Conservation (phyloP, 2,329 filamentous ascomycete species). For the Hymenoscyphus infarciens region DNA sequence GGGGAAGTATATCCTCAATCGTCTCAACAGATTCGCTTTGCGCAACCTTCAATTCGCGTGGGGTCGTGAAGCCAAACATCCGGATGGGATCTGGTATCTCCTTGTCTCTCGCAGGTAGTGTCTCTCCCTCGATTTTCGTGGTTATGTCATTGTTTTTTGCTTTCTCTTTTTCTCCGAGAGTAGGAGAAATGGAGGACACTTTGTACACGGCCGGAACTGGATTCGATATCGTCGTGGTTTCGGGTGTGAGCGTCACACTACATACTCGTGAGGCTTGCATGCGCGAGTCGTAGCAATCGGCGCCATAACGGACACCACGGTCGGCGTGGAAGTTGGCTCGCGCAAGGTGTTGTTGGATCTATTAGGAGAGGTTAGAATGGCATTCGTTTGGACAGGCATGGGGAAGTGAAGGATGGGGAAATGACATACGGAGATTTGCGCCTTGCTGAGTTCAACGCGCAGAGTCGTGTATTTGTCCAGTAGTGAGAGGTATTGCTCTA, state of each 20-base stretch:
- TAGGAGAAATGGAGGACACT: not conserved
- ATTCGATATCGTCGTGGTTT: not conserved
- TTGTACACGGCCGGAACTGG: not conserved
- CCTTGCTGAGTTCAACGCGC: conserved; percentile 48
- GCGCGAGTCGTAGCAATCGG: conserved; percentile 68
- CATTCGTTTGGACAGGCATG: not conserved
- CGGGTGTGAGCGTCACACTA: conserved; percentile 35
- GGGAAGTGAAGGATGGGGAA: not conserved
- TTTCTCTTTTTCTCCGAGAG: no score
- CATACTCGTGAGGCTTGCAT: conserved; percentile 58
- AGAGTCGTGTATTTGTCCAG: conserved; percentile 65
- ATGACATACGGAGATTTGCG: conserved; percentile 49
- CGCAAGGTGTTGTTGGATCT: conserved; percentile 46
- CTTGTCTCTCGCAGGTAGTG: not conserved
- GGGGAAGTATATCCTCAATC: conserved; percentile 55
- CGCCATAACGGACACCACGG: conserved; percentile 61
- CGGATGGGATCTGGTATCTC: conserved; percentile 48
- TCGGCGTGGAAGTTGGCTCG: conserved; percentile 71
- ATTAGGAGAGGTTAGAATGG: not conserved
- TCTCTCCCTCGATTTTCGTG: not conserved
- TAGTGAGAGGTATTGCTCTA: conserved; percentile 62
- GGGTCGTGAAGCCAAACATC: conserved; percentile 53
- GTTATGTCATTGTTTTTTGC: not conserved
- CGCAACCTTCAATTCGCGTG: conserved; percentile 48
- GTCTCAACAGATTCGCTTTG: conserved; percentile 55